Conservation (phyloP, 257 asterid genomes). For the Solanum piurae region DNA sequence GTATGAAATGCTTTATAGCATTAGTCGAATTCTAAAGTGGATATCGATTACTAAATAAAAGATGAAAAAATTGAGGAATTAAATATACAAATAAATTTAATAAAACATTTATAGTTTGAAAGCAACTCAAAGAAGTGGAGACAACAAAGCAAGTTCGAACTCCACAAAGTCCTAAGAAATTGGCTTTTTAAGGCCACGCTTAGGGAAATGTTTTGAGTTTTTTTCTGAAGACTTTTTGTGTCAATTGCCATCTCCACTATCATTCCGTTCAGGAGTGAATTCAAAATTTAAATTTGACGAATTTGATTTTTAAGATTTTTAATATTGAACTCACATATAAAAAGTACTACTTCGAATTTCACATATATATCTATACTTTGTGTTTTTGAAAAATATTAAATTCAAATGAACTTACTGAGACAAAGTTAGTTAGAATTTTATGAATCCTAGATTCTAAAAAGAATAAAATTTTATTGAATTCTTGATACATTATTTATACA, state of each 20-base stretch:
- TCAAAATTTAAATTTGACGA: background rate
- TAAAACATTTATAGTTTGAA: background rate
- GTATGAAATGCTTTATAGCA: background rate
- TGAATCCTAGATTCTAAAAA: background rate
- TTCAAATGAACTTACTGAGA: background rate
- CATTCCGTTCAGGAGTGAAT: background rate
- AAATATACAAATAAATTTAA: background rate
- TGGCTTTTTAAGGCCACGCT: conserved; percentile 23
- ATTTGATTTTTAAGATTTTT: background rate
- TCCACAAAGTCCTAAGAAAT: conserved; percentile 5
- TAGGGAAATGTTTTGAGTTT: background rate
- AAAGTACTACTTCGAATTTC: background rate
- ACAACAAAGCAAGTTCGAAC: background rate
- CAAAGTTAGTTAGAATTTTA: background rate
- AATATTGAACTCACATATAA: background rate
- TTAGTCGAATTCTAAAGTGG: background rate
- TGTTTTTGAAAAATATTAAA: background rate
- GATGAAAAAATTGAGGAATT: background rate
- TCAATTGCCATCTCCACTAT: background rate
- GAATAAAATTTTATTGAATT: background rate
- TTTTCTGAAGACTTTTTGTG: conserved; percentile 10
- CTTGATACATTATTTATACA: background rate
- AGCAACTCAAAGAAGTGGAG: background rate
- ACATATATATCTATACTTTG: background rate
- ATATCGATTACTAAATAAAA: background rate